Base-by-base conservation (phyloP, 176 grass and related monocot species). In the Pontederia paniculata region DNA sequence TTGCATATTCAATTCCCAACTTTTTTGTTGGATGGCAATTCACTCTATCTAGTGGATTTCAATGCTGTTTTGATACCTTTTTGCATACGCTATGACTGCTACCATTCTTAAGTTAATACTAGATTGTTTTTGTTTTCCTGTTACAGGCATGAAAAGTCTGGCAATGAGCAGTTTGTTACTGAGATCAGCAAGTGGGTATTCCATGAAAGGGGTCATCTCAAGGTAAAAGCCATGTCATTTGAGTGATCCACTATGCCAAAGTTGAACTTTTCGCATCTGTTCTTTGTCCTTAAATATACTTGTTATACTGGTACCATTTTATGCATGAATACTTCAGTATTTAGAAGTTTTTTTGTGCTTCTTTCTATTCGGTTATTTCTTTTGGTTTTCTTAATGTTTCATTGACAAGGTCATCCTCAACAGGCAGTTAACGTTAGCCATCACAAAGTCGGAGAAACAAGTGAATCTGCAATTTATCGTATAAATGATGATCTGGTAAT, bases 151-250 rank as follows among this genome's bases (percentile, higher is more conserved):
- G 87, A 84, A 47, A 98, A 76, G 65, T 76, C 73, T 56, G 72
- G 91, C 68, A 97, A 97, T 69, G 86, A 97, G 58, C 94, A 84
- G 57, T 88, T 98, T 77, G 87, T 91, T 54, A 82, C 83, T 48
- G 94, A 98, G 72, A 89, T 80, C 1, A 87, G 86, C 70, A 98
- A 98, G 91, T 98, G 94, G 94, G 75, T 98, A 58, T 98, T 98
- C 75, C 87, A 93, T 60, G 87, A 93, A 73, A 98, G 94, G 70
- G 94, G 87, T 9, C 83, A 98, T 84, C 80, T 98, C 9, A 98
- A 98, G 94, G 91, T 96, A 50, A 54, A 69, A 51, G 42, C 31
- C 65, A 62, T 12, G 49, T 55, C 60, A 23, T 54, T 63, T 58
- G 0, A 18, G 0, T 23, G 43, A 59, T 16, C 46, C 52, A 22